Percentiles rank a stretch among this genome's conserved stretches.
These are phyloP conservation scores for Cicer chorassanicum DNA, from an alignment of 306 rosid genomes.

Conservation along the genomic window DNA sequence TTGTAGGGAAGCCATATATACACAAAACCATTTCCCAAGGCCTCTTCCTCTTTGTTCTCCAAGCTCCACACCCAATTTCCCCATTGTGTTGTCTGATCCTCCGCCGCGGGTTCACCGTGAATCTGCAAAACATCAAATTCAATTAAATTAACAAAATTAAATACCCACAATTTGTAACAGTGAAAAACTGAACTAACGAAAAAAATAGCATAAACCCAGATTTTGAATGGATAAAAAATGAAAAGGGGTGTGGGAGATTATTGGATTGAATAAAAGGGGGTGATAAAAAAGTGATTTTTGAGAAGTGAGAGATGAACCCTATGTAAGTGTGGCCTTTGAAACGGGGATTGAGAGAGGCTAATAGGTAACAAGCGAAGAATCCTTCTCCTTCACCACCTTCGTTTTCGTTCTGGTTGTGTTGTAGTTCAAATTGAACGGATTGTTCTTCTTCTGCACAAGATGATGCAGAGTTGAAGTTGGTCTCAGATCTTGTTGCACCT, in stretches of 20 bases:
- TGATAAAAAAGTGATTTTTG: slow-evolving; percentile 34
- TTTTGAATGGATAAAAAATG: slow-evolving; percentile 10
- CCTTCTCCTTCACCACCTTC: slow-evolving; percentile 44
- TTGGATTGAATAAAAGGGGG: slow-evolving; percentile 1
- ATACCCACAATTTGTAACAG: background rate
- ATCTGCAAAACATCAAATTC: slow-evolving; percentile 56
- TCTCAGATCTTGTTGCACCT: slow-evolving; percentile 44
- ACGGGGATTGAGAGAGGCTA: slow-evolving; percentile 82
- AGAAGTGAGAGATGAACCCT: slow-evolving; percentile 59
- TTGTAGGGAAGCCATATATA: slow-evolving; percentile 89
- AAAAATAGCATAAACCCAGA: slow-evolving; percentile 14
- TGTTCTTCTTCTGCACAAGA: slow-evolving; percentile 11
- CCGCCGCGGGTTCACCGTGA: slow-evolving; percentile 91
- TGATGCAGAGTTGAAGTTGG: background rate
- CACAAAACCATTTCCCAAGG: slow-evolving; percentile 99
- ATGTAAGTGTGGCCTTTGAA: slow-evolving; percentile 90
- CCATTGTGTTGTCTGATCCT: slow-evolving; percentile 97
- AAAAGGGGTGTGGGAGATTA: slow-evolving; percentile 11
- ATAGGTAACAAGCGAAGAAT: slow-evolving; percentile 85
- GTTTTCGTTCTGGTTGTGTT: slow-evolving; percentile 33
- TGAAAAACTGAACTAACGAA: background rate
- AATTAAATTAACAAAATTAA: background rate
- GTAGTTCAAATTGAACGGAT: background rate
- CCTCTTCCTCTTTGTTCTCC: slow-evolving; percentile 74
- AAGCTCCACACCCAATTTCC: slow-evolving; percentile 88